Base-by-base conservation (phyloP, 2,329 filamentous ascomycete genomes). In the Phialocephala sp. region DNA sequence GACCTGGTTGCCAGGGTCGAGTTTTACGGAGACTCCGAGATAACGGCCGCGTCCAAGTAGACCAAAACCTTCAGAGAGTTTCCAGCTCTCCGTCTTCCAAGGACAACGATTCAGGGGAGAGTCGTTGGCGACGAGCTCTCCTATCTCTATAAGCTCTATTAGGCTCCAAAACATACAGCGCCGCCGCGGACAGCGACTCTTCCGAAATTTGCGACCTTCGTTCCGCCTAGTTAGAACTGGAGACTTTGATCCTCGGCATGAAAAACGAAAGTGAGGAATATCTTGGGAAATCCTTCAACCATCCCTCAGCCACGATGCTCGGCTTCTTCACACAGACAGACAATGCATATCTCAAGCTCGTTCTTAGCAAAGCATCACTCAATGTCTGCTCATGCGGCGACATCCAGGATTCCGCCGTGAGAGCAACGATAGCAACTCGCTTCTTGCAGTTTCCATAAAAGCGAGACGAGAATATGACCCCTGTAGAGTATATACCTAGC, bases 401-500 rank as follows among this genome's bases (percentile, higher is more conserved):
- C 3, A 59, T 63, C 27, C 4, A 63, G 37, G 54, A 59, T 27
- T 63, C 61, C 2, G 24, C 27, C 1, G 18, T 59, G 15, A 22
- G 54, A 24, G 39, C 61, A 24, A 50, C 61, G 4, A 22, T 63
- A 36, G 24, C 22, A 39, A 58, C 52, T 14, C 39, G 61, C 8
- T 59, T 58, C n/a, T 20, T 35, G 9, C 39, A 63, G 37, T 20
- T 50, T 14, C 18, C n/a, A 15, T 22, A 5, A 5, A 41, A 15
- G 4, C 22, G 43, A 59, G n/a, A 9, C 6, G 24, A 37, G 27
- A 39, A 37, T 45, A 59, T 45, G 24, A 20, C 54, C 12, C 39
- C 39, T n/a, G 15, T 47, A 41, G 61, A 63, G 24, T 63, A 41
- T 14, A 8, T 63, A 9, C 61, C 52, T 35, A 54, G 61, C 11